Base-by-base conservation (phyloP, 352 stramenopile genomes). In the Phytopythium vexans region DNA sequence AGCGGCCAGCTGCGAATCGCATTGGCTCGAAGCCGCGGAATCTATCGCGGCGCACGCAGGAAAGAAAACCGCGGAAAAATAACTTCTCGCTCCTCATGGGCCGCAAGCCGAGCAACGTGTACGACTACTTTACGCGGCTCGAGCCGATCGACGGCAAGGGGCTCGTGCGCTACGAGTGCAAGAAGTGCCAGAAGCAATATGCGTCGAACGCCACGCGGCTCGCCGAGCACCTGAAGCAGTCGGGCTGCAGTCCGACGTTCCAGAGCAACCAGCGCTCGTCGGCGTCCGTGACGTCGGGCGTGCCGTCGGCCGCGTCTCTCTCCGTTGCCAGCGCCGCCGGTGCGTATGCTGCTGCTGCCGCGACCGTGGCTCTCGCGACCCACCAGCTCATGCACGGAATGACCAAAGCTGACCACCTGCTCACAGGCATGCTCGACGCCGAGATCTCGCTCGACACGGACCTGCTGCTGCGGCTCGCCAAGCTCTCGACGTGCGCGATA, bases 111-210 rank as follows among this genome's bases (percentile, higher is more conserved):
- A 91, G 80, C 65, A 93, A 93, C 68, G 83, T 93, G 55, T 91
- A 93, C 59, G 83, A 93, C 66, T 90, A 85, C 66, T 93, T 91
- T 60, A 71, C 73, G 53, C 80, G 83, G 51, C 57, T 93, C 10
- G 83, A 93, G 55, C 72, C 83, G 52, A 16, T 70, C 3, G 77
- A 86, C 51, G 69, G 69, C 52, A 91, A 90, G 55, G 75, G 77
- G 3, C 66, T 90, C 62, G 78, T 89, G 64, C 83, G 83, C 58
- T 93, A 89, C 64, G 78, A 90, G 68, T 93, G 83, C 78, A 90
- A 91, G 64, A 91, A 91, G 65, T 93, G 83, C 60, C 68, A 88
- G 60, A 93, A 93, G 63, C 80, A 93, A 68, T 93, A 93, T 52
- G 83, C 83, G 42, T 87, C 78, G 43, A 93, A 93, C 57, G 83